Percentiles rank a stretch among this genome's conserved stretches.
phyloP scores from a whole-genome alignment of 2,329 filamentous ascomycete species.

The Cryphonectria carpinicola region DNA sequence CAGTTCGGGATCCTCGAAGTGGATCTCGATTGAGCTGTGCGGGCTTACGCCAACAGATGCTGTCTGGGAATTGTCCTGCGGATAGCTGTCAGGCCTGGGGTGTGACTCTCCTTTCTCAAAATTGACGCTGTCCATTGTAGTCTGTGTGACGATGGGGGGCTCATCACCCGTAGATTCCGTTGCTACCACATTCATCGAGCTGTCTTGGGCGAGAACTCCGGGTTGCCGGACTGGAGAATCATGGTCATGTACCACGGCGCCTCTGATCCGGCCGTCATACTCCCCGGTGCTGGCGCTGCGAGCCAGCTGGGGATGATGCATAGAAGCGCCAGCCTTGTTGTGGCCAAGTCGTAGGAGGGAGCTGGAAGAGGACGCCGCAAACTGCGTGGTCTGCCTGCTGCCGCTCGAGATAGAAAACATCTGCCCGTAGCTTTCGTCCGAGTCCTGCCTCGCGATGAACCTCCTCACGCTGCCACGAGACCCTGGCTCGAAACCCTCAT shows the following conservation, averaged over 20 bases:
- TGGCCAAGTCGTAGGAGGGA: slow-evolving; percentile 29
- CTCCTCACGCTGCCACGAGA: slow-evolving; percentile 39
- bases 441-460: slow-evolving; percentile 53
- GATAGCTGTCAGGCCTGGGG: slow-evolving; percentile 24
- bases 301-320: slow-evolving; percentile 20
- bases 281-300: slow-evolving; percentile 41
- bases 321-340: slow-evolving; percentile 4
- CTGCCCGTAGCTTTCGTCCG: slow-evolving; percentile 60
- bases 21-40: slow-evolving; percentile 41
- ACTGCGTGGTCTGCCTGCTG: slow-evolving; percentile 44
- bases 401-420: slow-evolving; percentile 63
- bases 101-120: slow-evolving; percentile 24
- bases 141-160: slow-evolving; percentile 48
- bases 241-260: slow-evolving; percentile 31
- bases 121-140: slow-evolving; percentile 41
- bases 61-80: slow-evolving; percentile 18
- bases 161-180: slow-evolving; percentile 36
- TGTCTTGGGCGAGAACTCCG: slow-evolving; percentile 12
- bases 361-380: slow-evolving; percentile 43
- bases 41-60: slow-evolving; percentile 33
- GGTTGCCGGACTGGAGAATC: neutral
- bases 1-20: slow-evolving; percentile 45
- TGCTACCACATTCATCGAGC: slow-evolving; percentile 29
- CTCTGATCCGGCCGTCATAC: slow-evolving; percentile 52
- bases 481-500: slow-evolving; percentile 40